Percentiles rank a stretch among this genome's conserved stretches.
Conservation (phyloP, 441 rosid genomes). For the Gossypium trilobum region DNA sequence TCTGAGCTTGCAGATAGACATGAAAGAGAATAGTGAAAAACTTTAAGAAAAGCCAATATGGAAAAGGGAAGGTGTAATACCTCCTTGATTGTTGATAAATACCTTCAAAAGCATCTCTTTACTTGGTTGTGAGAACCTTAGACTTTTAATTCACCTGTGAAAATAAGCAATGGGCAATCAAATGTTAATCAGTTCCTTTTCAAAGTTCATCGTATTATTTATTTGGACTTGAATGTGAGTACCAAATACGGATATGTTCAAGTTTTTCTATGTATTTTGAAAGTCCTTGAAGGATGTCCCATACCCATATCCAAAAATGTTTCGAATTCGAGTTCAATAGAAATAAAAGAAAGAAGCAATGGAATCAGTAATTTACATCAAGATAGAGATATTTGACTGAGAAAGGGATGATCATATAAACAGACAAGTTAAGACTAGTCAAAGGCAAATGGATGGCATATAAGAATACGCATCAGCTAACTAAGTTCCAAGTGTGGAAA, state of each 20-base stretch:
- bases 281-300: neutral
- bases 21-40: neutral
- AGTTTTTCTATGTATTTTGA: neutral
- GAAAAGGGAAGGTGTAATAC: constrained; percentile 7
- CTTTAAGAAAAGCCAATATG: neutral
- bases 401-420: constrained; percentile 17
- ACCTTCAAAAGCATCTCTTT: constrained; percentile 34
- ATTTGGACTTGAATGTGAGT: neutral
- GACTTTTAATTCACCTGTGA: constrained; percentile 30
- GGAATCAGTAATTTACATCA: constrained; percentile 32
- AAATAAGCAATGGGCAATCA: constrained; percentile 11
- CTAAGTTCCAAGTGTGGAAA: constrained; percentile 24
- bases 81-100: constrained; percentile 13
- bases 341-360: neutral
- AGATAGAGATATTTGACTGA: constrained; percentile 28
- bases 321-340: neutral
- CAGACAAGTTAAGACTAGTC: constrained; percentile 34
- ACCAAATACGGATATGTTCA: neutral
- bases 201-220: constrained; percentile 18
- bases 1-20: neutral
- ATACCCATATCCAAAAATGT: neutral
- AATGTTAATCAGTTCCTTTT: constrained; percentile 3
- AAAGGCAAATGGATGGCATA: constrained; percentile 22
- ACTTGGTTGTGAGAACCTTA: constrained; percentile 25
- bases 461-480: constrained; percentile 17